phyloP scores from a whole-genome alignment of 345 rosid genomes.

The Eucalyptus viminalis region DNA sequence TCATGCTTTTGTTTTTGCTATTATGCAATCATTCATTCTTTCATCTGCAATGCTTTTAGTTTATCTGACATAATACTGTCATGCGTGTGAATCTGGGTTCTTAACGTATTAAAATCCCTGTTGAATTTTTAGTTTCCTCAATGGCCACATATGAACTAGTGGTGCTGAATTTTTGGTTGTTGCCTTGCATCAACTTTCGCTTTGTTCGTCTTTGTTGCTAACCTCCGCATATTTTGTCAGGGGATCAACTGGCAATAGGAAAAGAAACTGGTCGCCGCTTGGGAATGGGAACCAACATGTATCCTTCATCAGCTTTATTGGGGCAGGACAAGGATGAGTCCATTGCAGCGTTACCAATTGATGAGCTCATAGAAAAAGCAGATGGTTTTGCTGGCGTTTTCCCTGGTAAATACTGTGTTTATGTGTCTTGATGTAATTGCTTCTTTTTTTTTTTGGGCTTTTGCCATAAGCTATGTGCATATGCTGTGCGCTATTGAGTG shows the following conservation, averaged over 20 bases:
- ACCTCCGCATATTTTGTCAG: constrained; percentile 12
- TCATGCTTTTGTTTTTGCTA: background rate
- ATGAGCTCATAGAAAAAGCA: constrained; percentile 95
- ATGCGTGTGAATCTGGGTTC: background rate
- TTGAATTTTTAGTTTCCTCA: background rate
- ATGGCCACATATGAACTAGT: background rate
- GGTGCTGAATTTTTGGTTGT: background rate
- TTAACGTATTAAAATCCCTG: background rate
- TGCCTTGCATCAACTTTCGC: background rate
- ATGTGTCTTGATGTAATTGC: background rate
- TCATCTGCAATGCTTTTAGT: background rate
- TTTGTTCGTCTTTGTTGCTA: background rate
- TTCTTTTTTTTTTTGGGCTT: background rate
- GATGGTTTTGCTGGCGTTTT: constrained; percentile 99
- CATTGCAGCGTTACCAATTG: constrained; percentile 77
- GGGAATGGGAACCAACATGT: constrained; percentile 99
- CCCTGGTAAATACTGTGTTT: constrained; percentile 47
- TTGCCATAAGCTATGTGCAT: too few relatives aligned
- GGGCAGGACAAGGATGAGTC: constrained; percentile 97
- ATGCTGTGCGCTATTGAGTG: background rate
- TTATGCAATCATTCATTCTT: background rate
- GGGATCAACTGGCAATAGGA: constrained; percentile 96
- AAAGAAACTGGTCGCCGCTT: constrained; percentile 97
- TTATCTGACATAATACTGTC: background rate
- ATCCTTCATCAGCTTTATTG: constrained; percentile 88